Evolutionary conservation across 2,329 filamentous ascomycete genomes (phyloP).

Genomic region (Cryphonectria carpinicola): DNA sequence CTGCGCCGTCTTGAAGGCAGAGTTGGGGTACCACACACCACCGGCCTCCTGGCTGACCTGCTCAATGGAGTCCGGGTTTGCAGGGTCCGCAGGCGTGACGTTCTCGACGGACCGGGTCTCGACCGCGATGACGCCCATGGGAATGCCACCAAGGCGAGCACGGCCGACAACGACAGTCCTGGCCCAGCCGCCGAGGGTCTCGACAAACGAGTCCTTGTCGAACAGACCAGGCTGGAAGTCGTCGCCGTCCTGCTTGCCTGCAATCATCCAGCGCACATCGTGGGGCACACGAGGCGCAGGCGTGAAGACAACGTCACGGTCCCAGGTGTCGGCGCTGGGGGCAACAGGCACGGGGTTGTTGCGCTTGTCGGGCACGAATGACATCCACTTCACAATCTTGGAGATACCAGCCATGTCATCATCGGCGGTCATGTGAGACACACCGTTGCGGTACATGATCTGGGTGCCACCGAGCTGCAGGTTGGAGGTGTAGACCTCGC

Average conservation of each 20-base stretch:
- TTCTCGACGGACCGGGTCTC: conserved; percentile 97
- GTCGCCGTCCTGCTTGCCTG: conserved; percentile 81
- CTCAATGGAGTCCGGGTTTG: conserved; percentile 98
- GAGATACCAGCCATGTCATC: conserved; percentile 98
- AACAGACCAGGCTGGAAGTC: conserved; percentile 92
- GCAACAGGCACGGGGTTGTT: conserved; percentile 91
- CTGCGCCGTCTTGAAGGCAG: conserved; percentile 98
- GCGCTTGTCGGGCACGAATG: conserved; percentile 95
- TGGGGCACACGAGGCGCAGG: conserved; percentile 82
- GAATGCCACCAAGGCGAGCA: conserved; percentile 94
- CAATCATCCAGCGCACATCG: conserved; percentile 93
- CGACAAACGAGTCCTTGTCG: conserved; percentile 94
- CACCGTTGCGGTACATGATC: conserved; percentile 99
- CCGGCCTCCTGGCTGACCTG: conserved; percentile 93
- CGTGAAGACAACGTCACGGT: conserved; percentile 87
- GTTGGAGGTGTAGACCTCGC: conserved; percentile 99
- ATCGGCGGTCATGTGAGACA: conserved; percentile 96
- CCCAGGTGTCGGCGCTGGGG: conserved; percentile 83
- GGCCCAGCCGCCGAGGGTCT: conserved; percentile 95
- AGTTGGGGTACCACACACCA: conserved; percentile 99
- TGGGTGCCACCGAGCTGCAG: conserved; percentile 99
- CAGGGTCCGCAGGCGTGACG: conserved; percentile 92
- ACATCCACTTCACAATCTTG: conserved; percentile 98
- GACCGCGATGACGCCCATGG: conserved; percentile 96
- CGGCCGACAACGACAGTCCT: conserved; percentile 95